Evolutionary conservation across 345 rosid species (phyloP), one percentile per base, ranked within the genome.

Genomic region (Limnanthes douglasii): DNA sequence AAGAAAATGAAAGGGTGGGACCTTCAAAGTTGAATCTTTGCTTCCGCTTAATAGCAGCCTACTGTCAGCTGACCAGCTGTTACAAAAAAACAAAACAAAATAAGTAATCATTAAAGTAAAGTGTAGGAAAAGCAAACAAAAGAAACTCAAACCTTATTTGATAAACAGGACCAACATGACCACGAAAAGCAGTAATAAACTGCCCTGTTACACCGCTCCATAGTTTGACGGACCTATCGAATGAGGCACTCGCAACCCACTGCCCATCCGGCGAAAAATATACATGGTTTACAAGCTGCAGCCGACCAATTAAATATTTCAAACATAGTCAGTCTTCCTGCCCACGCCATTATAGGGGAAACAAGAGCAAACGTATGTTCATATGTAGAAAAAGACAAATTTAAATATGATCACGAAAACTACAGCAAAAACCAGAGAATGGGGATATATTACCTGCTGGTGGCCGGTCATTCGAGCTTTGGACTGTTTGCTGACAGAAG

Each of bases 11-110:
- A n/a, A n/a, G n/a, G n/a, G n/a, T n/a, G n/a, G n/a, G n/a, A 83
- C 95, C 95, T 90, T 84, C 53, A 84, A 55, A 20, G 98, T 90
- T 50, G 96, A 75, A 62, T 90, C 98, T 51, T 84, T 84, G 59
- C 96, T 90, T 37, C 94, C 93, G 58, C 98, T 90, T 46, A 90
- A 58, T 51, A 90, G 94, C 73, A 84, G 61, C 54, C 94, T 74
- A 57, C 96, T 84, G 56, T 90, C 98, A 17, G 98, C 92, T 0
- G 96, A 90, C 98, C 98, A 90, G 68, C 96, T 80, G 80, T 19
- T 17, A 19, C 7, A 39, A 20, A 39, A 15, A 37, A 43, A 11
- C n/a, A 27, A 24, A 44, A 51, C 19, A 37, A 34, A 12, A 41
- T 21, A 15, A 41, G 48, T 34, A 57, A 47, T 21, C 9, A 18